phyloP scores from a whole-genome alignment of 164 flowering plant species.

The Nymphaea thermarum region DNA sequence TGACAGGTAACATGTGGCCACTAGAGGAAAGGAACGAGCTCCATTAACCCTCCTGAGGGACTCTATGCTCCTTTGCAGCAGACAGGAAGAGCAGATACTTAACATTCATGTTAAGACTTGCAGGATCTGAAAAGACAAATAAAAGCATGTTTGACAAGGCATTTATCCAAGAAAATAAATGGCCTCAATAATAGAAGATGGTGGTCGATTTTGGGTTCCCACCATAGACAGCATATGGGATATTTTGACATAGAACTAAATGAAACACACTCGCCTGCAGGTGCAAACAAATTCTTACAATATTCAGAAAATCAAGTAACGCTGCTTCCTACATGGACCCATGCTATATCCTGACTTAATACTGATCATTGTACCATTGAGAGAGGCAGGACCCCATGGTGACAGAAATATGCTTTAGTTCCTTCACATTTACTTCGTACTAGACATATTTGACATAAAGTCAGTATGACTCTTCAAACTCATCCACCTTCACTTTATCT shows the following conservation, averaged over 20 bases:
- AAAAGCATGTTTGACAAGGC: neutral
- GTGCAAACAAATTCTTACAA: neutral
- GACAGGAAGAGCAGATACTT: neutral
- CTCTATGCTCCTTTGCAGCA: constrained; percentile 8
- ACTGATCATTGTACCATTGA: too few relatives aligned
- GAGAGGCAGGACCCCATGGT: too few relatives aligned
- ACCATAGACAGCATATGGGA: neutral
- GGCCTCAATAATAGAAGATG: neutral
- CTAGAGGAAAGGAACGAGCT: constrained; percentile 37
- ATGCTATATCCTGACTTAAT: too few relatives aligned
- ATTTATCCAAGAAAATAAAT: neutral
- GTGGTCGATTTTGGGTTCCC: neutral
- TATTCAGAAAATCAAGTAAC: too few relatives aligned
- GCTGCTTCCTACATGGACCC: too few relatives aligned
- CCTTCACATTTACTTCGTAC: too few relatives aligned
- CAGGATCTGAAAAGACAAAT: neutral
- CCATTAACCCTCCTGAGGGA: constrained; percentile 22
- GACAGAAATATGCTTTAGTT: too few relatives aligned
- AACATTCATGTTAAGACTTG: neutral
- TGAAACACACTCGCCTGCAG: neutral
- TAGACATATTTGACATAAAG: too few relatives aligned
- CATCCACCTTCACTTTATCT: too few relatives aligned
- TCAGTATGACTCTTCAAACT: too few relatives aligned
- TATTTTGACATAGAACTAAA: neutral
- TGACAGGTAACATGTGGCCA: constrained; percentile 7